These are phyloP conservation scores for Buxus sempervirens DNA, from an alignment of 164 flowering plant species.

Conservation along the genomic window DNA sequence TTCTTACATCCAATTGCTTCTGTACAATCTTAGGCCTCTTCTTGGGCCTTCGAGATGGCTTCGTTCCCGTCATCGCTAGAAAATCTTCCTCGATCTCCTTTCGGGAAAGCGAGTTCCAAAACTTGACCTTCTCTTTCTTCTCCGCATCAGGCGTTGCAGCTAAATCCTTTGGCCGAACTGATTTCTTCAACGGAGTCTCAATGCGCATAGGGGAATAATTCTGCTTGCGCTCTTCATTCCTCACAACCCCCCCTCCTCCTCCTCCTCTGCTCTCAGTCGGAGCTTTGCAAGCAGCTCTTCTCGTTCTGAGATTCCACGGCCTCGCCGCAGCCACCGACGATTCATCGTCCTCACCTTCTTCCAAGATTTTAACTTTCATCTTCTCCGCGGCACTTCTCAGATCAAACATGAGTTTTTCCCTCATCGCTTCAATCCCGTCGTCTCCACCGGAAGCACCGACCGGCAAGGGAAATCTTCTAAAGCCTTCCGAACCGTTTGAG, in stretches of 20 bases:
- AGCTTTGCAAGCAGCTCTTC: slow-evolving; percentile 29
- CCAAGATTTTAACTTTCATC: too few relatives aligned
- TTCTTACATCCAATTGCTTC: slow-evolving; percentile 51
- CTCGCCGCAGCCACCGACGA: too few relatives aligned
- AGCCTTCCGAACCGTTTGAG: too few relatives aligned
- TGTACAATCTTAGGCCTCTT: slow-evolving; percentile 41
- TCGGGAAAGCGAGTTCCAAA: slow-evolving; percentile 31
- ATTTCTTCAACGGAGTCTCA: slow-evolving; percentile 25
- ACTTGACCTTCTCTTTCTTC: slow-evolving; percentile 37
- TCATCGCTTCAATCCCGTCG: too few relatives aligned
- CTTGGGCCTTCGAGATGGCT: slow-evolving; percentile 58
- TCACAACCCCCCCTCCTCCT: slow-evolving; percentile 21
- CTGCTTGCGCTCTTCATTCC: slow-evolving; percentile 15
- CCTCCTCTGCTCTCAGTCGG: too few relatives aligned
- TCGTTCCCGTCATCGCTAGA: slow-evolving; percentile 33
- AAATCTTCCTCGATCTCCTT: slow-evolving; percentile 68
- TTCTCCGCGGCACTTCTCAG: slow-evolving; percentile 48
- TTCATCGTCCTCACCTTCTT: slow-evolving; percentile 21
- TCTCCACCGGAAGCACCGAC: background rate
- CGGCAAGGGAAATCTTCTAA: slow-evolving; percentile 2
- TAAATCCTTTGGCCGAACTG: slow-evolving; percentile 17
- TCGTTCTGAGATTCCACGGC: too few relatives aligned
- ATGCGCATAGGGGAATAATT: slow-evolving; percentile 24
- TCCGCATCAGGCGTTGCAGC: slow-evolving; percentile 16
- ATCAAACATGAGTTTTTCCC: slow-evolving; percentile 56